Conservation (phyloP, 768 basidiomycete species). For the Leucosporidium scottii region DNA sequence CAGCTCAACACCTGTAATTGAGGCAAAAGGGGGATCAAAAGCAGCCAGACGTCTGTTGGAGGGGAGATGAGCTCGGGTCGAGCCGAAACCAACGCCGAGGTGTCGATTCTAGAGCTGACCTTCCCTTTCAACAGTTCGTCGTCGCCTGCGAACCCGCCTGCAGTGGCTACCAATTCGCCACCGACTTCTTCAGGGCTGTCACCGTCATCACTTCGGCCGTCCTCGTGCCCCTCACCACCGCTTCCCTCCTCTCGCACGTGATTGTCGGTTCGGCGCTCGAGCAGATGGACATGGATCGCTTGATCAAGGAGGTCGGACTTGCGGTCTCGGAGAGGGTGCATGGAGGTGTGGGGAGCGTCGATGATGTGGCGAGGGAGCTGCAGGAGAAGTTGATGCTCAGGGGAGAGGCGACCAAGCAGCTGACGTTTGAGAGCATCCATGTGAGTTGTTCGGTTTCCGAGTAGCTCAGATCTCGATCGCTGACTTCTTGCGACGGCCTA, state of each 20-base stretch:
- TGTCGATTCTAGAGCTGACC: neutral
- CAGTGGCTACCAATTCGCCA: constrained; percentile 69
- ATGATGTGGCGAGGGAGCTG: constrained; percentile 88
- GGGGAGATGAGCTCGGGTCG: too few species aligned
- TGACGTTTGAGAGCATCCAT: constrained; percentile 94
- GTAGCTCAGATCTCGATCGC: too few species aligned
- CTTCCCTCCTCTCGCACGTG: constrained; percentile 86
- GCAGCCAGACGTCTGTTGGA: too few species aligned
- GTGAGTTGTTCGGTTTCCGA: neutral
- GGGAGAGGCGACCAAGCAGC: constrained; percentile 94
- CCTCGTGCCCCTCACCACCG: constrained; percentile 88
- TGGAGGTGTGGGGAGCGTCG: constrained; percentile 88
- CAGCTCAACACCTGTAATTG: too few species aligned
- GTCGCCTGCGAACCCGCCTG: constrained; percentile 98
- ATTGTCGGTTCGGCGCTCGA: constrained; percentile 95
- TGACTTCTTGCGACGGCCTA: neutral
- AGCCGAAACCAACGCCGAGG: too few species aligned
- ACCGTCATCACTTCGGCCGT: constrained; percentile 87
- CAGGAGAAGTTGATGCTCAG: constrained; percentile 83
- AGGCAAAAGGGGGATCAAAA: too few species aligned
- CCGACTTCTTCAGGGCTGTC: constrained; percentile 89
- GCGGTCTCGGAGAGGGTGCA: constrained; percentile 88
- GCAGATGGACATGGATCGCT: constrained; percentile 95
- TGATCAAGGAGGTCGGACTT: constrained; percentile 87
- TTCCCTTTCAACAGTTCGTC: constrained; percentile 61